Evolutionary conservation across 2,329 filamentous ascomycete genomes (phyloP).

Genomic region (Colletotrichum limetticola): DNA sequence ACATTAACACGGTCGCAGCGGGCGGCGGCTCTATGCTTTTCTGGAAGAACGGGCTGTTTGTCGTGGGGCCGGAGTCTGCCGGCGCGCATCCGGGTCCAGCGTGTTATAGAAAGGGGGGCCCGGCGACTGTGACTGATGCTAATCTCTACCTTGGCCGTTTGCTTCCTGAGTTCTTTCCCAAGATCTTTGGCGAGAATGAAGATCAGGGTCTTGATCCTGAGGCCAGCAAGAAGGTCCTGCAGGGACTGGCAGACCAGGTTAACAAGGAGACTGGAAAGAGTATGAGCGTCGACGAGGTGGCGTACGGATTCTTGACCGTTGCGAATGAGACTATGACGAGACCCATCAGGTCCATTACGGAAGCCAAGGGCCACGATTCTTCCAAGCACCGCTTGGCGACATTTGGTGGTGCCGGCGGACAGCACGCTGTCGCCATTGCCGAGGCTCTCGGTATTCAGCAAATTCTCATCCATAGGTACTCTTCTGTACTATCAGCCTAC

Average conservation of each 20-base stretch:
- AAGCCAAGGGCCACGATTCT: slow-evolving; percentile 92
- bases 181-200: slow-evolving; percentile 93
- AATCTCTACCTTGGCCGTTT: slow-evolving; percentile 87
- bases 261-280: slow-evolving; percentile 78
- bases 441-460: slow-evolving; percentile 85
- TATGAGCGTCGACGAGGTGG: slow-evolving; percentile 86
- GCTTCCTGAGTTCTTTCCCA: slow-evolving; percentile 91
- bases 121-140: slow-evolving; percentile 92
- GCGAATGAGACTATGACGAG: slow-evolving; percentile 93
- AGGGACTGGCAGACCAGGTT: slow-evolving; percentile 80
- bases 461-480: slow-evolving; percentile 88
- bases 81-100: slow-evolving; percentile 90
- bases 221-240: slow-evolving; percentile 79
- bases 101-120: slow-evolving; percentile 90
- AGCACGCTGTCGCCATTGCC: slow-evolving; percentile 92
- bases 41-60: slow-evolving; percentile 89
- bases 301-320: slow-evolving; percentile 88
- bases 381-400: slow-evolving; percentile 91
- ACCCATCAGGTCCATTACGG: slow-evolving; percentile 89
- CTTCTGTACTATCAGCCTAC: slow-evolving; percentile 89
- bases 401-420: slow-evolving; percentile 91
- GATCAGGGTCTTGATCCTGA: slow-evolving; percentile 81
- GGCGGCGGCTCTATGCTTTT: slow-evolving; percentile 88
- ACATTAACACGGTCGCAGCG: slow-evolving; percentile 95
- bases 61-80: slow-evolving; percentile 90